A percentile compares a stretch with the other conserved stretches of the same genome.
These are phyloP conservation scores for Globisporangium polare DNA, from an alignment of 352 stramenopile genomes.

Conservation along the genomic window DNA sequence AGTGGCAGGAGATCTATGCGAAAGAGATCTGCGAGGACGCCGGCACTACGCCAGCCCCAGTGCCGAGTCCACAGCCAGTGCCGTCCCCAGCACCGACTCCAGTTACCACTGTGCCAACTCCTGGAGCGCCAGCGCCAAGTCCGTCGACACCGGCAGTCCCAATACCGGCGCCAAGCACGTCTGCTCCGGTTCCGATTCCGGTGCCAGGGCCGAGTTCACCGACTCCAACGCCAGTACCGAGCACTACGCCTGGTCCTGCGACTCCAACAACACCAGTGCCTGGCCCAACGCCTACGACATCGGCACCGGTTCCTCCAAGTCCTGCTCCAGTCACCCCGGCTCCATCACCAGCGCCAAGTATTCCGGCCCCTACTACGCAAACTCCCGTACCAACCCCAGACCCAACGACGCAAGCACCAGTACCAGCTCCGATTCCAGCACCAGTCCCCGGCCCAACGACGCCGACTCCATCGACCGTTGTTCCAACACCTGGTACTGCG, in stretches of 20 bases:
- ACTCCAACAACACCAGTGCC: too few relatives aligned
- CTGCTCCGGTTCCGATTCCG: background rate
- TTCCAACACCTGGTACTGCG: background rate
- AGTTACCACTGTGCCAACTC: background rate
- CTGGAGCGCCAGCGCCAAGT: background rate
- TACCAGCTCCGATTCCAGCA: background rate
- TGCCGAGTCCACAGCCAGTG: background rate
- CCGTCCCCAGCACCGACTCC: background rate
- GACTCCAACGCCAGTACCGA: background rate
- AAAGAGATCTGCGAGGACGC: conserved; percentile 2
- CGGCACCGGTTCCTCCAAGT: background rate
- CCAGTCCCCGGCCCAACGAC: background rate
- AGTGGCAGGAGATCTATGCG: background rate
- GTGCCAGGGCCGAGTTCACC: background rate
- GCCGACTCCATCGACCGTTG: background rate
- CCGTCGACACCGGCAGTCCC: background rate
- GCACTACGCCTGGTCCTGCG: background rate
- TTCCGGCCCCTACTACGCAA: background rate
- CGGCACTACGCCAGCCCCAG: background rate
- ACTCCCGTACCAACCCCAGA: background rate
- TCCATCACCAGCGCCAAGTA: background rate
- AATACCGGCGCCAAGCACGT: background rate
- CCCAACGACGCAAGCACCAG: background rate
- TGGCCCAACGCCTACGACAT: conserved; percentile 2
- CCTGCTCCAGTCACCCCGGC: background rate